Evolutionary conservation across 345 rosid genomes (phyloP).

Genomic region (Limnanthes douglasii): DNA sequence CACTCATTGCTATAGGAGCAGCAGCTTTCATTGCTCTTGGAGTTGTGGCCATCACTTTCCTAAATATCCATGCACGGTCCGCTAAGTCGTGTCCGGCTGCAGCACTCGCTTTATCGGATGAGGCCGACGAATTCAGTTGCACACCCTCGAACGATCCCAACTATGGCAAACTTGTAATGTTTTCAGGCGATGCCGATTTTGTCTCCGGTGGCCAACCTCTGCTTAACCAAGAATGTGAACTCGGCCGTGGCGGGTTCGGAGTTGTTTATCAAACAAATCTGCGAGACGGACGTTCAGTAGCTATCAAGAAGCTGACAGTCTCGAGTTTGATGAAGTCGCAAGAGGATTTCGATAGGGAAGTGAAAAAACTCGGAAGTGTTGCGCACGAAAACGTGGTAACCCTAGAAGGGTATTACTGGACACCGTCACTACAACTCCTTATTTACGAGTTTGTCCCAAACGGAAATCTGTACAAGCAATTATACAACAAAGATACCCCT

Average conservation of each 20-base stretch:
- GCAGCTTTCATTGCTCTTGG: conserved; percentile 78
- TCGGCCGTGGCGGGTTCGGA: conserved; percentile 99
- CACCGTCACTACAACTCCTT: conserved; percentile 71
- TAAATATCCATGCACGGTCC: conserved; percentile 64
- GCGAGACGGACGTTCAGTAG: conserved; percentile 67
- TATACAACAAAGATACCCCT: conserved; percentile 32
- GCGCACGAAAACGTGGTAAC: conserved; percentile 61
- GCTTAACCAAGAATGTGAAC: conserved; percentile 88
- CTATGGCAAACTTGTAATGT: conserved; percentile 94
- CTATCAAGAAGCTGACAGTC: conserved; percentile 86
- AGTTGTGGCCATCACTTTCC: conserved; percentile 72
- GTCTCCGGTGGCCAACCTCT: conserved; percentile 62
- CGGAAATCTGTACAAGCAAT: conserved; percentile 71
- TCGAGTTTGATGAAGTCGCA: conserved; percentile 76
- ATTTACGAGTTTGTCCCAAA: conserved; percentile 59
- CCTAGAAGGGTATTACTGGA: conserved; percentile 94
- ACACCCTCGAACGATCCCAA: conserved; percentile 70
- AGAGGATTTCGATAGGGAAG: conserved; percentile 79
- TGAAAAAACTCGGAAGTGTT: conserved; percentile 58
- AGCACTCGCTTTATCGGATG: conserved; percentile 36
- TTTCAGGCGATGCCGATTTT: conserved; percentile 73
- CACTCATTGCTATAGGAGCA: conserved; percentile 87
- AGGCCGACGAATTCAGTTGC: conserved; percentile 64
- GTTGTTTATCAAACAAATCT: conserved; percentile 74
- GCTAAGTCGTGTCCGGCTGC: conserved; percentile 38